A percentile compares a stretch with the other conserved stretches of the same genome.
phyloP scores from a whole-genome alignment of 371 early-diverging fungal genomes.

The Mortierella sp. region DNA sequence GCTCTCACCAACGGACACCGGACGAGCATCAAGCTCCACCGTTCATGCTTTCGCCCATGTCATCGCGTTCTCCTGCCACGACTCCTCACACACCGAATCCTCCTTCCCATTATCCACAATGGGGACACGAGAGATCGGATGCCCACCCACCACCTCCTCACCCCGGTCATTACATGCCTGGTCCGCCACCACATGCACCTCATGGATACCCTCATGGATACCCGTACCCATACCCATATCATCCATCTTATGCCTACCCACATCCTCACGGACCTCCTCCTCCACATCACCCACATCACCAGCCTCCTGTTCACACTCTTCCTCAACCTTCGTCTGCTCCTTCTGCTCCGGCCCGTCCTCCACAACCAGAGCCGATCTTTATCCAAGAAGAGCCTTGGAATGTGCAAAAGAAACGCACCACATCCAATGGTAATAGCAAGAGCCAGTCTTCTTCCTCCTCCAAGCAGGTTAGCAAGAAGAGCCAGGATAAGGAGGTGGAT shows the following conservation, averaged over 20 bases:
- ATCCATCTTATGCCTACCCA: slow-evolving; percentile 48
- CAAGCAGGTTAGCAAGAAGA: slow-evolving; percentile 11
- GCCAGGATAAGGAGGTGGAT: slow-evolving; percentile 23
- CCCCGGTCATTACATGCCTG: slow-evolving; percentile 36
- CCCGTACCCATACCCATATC: slow-evolving; percentile 51
- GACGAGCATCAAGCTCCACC: slow-evolving; percentile 37
- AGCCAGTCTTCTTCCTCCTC: neutral
- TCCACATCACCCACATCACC: slow-evolving; percentile 26
- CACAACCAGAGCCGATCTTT: slow-evolving; percentile 47
- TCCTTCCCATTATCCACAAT: slow-evolving; percentile 33
- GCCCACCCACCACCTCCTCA: slow-evolving; percentile 15
- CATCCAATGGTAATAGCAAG: slow-evolving; percentile 12
- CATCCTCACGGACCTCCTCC: slow-evolving; percentile 32
- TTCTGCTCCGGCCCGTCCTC: slow-evolving; percentile 6
- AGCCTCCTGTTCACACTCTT: slow-evolving; percentile 6
- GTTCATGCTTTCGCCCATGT: slow-evolving; percentile 37
- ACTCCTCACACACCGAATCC: too few species aligned
- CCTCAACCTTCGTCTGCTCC: slow-evolving; percentile 9
- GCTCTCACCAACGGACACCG: slow-evolving; percentile 4
- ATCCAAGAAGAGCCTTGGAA: slow-evolving; percentile 53
- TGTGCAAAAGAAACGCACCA: slow-evolving; percentile 33
- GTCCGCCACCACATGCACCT: slow-evolving; percentile 18
- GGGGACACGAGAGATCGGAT: slow-evolving; percentile 35
- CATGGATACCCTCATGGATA: slow-evolving; percentile 44
- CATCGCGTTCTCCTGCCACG: slow-evolving; percentile 31